A percentile compares a stretch with the other conserved stretches of the same genome.
Evolutionary conservation across 441 rosid species (phyloP).

Genomic region (Gossypium davidsonii): DNA sequence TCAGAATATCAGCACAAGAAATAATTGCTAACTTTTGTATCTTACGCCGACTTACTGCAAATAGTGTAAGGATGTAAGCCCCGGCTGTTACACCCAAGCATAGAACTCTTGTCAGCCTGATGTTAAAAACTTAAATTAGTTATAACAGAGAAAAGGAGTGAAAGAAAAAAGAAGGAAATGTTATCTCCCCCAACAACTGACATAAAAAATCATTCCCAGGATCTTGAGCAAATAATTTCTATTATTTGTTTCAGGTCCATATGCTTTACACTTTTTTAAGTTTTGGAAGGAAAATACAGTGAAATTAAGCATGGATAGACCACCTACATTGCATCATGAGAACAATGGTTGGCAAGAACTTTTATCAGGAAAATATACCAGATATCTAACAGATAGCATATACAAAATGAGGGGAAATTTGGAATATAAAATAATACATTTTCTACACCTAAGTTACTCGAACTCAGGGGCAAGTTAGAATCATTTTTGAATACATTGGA

Average conservation of each 20-base stretch:
- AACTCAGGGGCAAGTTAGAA: neutral
- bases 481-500: neutral
- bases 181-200: neutral
- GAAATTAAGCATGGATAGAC: neutral
- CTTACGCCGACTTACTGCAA: constrained; percentile 39
- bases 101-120: constrained; percentile 47
- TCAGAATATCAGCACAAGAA: constrained; percentile 4
- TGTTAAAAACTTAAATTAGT: neutral
- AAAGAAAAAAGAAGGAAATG: neutral
- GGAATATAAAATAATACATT: neutral
- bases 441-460: neutral
- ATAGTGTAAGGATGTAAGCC: constrained; percentile 55
- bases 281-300: neutral
- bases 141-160: neutral
- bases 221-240: neutral
- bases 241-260: neutral
- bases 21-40: neutral
- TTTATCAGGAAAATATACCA: neutral
- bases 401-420: neutral
- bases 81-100: constrained; percentile 68
- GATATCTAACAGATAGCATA: neutral
- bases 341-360: neutral
- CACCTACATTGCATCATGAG: neutral
- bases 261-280: neutral
- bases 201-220: neutral